Conservation (phyloP, 495 filamentous ascomycete genomes). For the Aspergillus incahuasiensis region DNA sequence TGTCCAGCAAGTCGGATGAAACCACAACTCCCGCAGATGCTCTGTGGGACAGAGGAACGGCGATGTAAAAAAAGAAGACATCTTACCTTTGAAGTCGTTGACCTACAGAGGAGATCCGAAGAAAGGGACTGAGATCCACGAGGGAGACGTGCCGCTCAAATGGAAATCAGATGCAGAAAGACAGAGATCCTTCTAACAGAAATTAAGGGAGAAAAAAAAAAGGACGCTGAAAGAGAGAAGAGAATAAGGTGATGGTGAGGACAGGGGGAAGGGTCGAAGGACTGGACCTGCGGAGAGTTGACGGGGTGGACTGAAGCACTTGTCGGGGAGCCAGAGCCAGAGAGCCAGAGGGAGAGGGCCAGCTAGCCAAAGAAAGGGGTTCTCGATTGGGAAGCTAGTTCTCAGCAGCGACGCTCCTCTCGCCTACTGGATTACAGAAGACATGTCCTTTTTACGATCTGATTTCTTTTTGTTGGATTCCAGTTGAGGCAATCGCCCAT, state of each 20-base stretch:
- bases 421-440: neutral
- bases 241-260: constrained; percentile 18
- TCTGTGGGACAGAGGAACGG: constrained; percentile 3
- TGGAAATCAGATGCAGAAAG: constrained; percentile 6
- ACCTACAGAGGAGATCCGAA: constrained; percentile 16
- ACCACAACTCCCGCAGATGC: constrained; percentile 9
- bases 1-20: constrained; percentile 8
- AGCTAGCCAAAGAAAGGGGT: constrained; percentile 31
- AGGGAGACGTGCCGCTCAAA: constrained; percentile 14
- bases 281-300: constrained; percentile 24
- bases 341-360: constrained; percentile 9
- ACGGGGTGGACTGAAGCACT: constrained; percentile 12
- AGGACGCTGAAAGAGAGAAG: constrained; percentile 24
- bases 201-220: constrained; percentile 21
- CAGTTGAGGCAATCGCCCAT: neutral
- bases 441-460: neutral
- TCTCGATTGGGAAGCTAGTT: constrained; percentile 2
- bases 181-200: constrained; percentile 11
- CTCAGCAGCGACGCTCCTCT: neutral
- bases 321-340: constrained; percentile 7
- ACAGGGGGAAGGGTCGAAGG: constrained; percentile 21
- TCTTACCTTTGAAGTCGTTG: constrained; percentile 20
- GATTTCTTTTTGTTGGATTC: neutral
- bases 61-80: constrained; percentile 4
- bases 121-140: constrained; percentile 16